These are phyloP conservation scores for Puccinia polysora DNA, from an alignment of 1,284 basidiomycete species.

Conservation along the genomic window DNA sequence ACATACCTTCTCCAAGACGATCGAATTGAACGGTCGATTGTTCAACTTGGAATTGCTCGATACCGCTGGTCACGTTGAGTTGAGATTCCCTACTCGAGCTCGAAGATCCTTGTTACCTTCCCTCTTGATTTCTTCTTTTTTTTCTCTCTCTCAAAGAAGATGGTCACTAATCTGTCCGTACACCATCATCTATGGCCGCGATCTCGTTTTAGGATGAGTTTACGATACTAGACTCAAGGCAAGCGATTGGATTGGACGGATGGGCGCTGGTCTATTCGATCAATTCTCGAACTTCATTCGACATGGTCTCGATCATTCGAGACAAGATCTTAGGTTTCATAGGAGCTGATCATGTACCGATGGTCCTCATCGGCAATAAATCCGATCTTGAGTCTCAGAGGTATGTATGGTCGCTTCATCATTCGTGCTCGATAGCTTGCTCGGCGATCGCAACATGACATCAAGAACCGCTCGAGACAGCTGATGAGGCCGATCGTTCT, in stretches of 20 bases:
- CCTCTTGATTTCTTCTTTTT: background rate
- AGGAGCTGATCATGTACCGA: conserved; percentile 32
- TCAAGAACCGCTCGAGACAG: background rate
- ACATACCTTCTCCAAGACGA: conserved; percentile 74
- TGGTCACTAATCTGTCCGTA: background rate
- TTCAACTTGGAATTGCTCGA: conserved; percentile 98
- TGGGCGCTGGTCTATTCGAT: conserved; percentile 43
- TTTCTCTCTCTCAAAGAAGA: background rate
- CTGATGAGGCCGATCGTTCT: background rate
- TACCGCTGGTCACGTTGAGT: conserved; percentile 73
- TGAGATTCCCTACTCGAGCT: background rate
- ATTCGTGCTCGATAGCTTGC: no score
- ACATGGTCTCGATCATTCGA: conserved; percentile 42
- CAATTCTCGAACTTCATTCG: conserved; percentile 34
- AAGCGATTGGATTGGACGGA: conserved; percentile 51
- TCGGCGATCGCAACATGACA: background rate
- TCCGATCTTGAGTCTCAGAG: conserved; percentile 36
- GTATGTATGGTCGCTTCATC: conserved; percentile 15
- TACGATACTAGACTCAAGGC: conserved; percentile 48
- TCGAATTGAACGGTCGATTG: conserved; percentile 75
- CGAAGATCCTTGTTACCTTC: background rate
- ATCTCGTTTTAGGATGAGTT: conserved; percentile 33
- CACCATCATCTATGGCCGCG: background rate
- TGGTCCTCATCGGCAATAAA: conserved; percentile 41
- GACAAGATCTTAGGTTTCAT: conserved; percentile 40